Evolutionary conservation across 768 basidiomycete species (phyloP).

Genomic region (Rhizopogon salebrosus): DNA sequence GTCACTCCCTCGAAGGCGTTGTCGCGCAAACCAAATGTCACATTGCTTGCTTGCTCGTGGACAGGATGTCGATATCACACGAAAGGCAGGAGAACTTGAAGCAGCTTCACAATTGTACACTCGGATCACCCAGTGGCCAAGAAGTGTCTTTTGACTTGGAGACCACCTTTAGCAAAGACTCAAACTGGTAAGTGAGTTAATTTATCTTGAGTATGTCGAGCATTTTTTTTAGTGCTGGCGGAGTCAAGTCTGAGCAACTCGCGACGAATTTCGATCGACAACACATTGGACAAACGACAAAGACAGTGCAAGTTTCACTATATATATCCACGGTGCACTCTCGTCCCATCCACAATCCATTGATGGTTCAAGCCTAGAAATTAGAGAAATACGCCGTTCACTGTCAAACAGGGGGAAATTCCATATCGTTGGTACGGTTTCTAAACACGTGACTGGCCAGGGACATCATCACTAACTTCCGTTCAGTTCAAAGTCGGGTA

Average conservation of each 20-base stretch:
- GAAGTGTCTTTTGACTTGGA: slow-evolving; percentile 56
- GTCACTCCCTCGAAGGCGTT: slow-evolving; percentile 75
- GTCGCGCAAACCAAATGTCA: slow-evolving; percentile 73
- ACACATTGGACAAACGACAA: slow-evolving; percentile 93
- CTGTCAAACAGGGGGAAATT: background rate
- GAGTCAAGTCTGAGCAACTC: slow-evolving; percentile 68
- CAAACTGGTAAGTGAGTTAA: slow-evolving; percentile 55
- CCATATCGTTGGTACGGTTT: no score
- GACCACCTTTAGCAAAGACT: slow-evolving; percentile 57
- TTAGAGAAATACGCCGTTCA: background rate
- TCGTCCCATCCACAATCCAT: background rate
- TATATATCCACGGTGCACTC: no score
- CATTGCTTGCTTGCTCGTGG: slow-evolving; percentile 57
- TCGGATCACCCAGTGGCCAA: slow-evolving; percentile 74
- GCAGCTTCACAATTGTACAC: slow-evolving; percentile 64
- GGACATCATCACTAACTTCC: no score
- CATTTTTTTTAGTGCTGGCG: slow-evolving; percentile 61
- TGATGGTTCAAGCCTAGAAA: background rate
- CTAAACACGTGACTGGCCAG: no score
- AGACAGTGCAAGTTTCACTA: slow-evolving; percentile 61
- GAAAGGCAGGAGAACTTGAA: slow-evolving; percentile 61
- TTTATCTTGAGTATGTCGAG: background rate
- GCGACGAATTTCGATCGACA: slow-evolving; percentile 84
- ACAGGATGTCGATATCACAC: slow-evolving; percentile 56
- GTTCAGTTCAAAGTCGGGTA: no score